phyloP scores from a whole-genome alignment of 768 basidiomycete genomes.

The Hydnum rufescens region DNA sequence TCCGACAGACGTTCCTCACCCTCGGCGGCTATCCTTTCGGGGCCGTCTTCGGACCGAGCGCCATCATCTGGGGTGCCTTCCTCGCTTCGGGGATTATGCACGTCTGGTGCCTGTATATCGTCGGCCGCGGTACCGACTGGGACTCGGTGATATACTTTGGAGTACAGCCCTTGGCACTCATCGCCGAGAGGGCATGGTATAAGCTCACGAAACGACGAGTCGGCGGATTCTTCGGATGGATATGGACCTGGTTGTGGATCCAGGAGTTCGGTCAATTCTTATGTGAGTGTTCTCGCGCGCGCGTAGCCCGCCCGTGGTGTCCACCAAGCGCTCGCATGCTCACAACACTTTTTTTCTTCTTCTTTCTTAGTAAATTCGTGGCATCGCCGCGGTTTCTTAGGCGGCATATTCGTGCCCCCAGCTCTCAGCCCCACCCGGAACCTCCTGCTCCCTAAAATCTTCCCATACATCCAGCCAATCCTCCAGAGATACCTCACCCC shows the following conservation, averaged over 20 bases:
- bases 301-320: background rate
- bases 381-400: background rate
- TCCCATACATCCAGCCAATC: no score
- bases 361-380: background rate
- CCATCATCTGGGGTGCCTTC: background rate
- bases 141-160: background rate
- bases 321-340: no score
- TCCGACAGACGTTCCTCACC: constrained; percentile 7
- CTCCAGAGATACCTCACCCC: no score
- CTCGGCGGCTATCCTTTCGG: constrained; percentile 6
- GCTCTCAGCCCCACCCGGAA: background rate
- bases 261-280: background rate
- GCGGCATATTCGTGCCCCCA: background rate
- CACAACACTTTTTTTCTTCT: constrained; percentile 5
- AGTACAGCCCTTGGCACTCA: background rate
- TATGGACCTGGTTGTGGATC: background rate
- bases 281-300: background rate
- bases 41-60: background rate
- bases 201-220: background rate
- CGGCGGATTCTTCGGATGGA: background rate
- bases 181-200: background rate
- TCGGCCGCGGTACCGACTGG: background rate
- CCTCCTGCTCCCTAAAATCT: background rate
- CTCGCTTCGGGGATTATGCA: background rate
- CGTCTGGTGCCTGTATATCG: background rate